Conservation (phyloP, 495 filamentous ascomycete species). For the Pyrenula massariospora region DNA sequence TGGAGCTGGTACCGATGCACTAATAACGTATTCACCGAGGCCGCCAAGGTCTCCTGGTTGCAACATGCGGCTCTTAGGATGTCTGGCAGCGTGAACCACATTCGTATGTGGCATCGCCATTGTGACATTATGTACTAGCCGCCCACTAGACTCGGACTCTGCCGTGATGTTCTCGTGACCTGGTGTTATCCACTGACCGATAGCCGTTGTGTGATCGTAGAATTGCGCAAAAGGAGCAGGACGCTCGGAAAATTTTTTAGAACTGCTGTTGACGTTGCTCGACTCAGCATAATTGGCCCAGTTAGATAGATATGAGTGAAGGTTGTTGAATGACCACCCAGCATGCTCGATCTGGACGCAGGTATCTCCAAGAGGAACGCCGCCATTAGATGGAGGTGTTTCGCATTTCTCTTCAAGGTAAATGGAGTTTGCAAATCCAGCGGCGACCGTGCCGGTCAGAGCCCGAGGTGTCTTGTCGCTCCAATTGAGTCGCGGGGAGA, state of each 20-base stretch:
- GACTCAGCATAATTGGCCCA: constrained; percentile 32
- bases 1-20: constrained; percentile 53
- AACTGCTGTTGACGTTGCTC: constrained; percentile 16
- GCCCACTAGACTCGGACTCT: constrained; percentile 26
- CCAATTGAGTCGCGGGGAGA: constrained; percentile 51
- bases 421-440: constrained; percentile 43
- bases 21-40: constrained; percentile 51
- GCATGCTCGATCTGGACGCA: constrained; percentile 56
- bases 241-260: constrained; percentile 11
- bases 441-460: constrained; percentile 42
- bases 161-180: constrained; percentile 31
- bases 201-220: constrained; percentile 54
- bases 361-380: constrained; percentile 30
- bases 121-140: constrained; percentile 61
- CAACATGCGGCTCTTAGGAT: constrained; percentile 47
- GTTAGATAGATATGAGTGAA: constrained; percentile 26
- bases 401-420: constrained; percentile 42
- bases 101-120: constrained; percentile 64
- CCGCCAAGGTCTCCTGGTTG: constrained; percentile 54
- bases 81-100: constrained; percentile 45
- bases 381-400: constrained; percentile 37
- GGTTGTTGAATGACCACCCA: constrained; percentile 46
- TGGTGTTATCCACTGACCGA: constrained; percentile 45
- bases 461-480: constrained; percentile 26
- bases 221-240: constrained; percentile 44